These are phyloP conservation scores for Hawksworthiomyces lignivorus DNA, from an alignment of 2,329 filamentous ascomycete species.

Conservation along the genomic window DNA sequence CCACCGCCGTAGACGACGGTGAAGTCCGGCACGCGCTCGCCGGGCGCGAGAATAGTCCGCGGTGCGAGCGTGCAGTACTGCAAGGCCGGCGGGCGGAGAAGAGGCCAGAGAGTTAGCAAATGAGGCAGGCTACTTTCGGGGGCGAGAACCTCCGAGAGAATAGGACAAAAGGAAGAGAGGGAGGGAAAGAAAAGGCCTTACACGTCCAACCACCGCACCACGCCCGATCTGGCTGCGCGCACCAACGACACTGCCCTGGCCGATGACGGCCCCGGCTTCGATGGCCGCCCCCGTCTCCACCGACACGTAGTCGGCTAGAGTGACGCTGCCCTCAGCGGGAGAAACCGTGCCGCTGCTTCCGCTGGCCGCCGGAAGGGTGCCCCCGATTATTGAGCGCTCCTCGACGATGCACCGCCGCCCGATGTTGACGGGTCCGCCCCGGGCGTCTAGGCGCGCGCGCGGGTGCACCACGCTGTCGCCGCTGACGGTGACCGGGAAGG, in stretches of 20 bases:
- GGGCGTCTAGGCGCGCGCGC: slow-evolving; percentile 69
- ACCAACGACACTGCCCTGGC: slow-evolving; percentile 53
- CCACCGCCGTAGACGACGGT: slow-evolving; percentile 64
- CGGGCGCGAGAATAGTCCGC: slow-evolving; percentile 49
- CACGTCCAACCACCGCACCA: slow-evolving; percentile 56
- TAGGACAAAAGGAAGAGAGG: neutral
- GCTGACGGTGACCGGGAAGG: slow-evolving; percentile 69
- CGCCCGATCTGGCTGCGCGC: slow-evolving; percentile 51
- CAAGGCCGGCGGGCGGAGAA: neutral
- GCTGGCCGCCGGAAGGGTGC: slow-evolving; percentile 23
- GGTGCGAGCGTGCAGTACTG: slow-evolving; percentile 66
- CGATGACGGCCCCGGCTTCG: slow-evolving; percentile 55
- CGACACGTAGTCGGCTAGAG: slow-evolving; percentile 52
- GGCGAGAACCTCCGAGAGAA: too few relatives aligned
- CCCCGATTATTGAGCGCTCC: slow-evolving; percentile 56
- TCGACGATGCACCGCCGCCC: slow-evolving; percentile 76
- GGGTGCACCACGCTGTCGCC: slow-evolving; percentile 80
- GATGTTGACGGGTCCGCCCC: slow-evolving; percentile 69
- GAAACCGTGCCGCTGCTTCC: slow-evolving; percentile 17
- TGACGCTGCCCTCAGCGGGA: slow-evolving; percentile 38
- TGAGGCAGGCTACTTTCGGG: too few relatives aligned
- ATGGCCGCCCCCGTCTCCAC: slow-evolving; percentile 53
- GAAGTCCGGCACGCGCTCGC: slow-evolving; percentile 54
- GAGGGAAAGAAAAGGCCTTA: slow-evolving; percentile 26
- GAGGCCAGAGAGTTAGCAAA: neutral